These are phyloP conservation scores for Talaromyces borbonicus DNA, from an alignment of 495 filamentous ascomycete genomes.

Conservation along the genomic window DNA sequence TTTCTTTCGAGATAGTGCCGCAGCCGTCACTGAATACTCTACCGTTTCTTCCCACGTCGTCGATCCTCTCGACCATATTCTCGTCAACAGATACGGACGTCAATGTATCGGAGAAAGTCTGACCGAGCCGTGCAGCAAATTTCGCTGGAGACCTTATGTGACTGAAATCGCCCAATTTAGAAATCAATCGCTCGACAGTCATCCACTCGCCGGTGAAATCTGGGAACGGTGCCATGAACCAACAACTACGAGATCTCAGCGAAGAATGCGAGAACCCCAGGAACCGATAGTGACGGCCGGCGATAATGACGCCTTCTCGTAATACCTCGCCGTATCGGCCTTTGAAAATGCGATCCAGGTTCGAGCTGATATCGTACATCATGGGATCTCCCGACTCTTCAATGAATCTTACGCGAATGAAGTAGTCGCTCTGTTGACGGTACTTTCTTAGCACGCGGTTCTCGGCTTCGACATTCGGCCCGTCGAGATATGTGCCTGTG, in stretches of 20 bases:
- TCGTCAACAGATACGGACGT: slow-evolving; percentile 28
- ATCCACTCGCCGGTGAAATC: slow-evolving; percentile 31
- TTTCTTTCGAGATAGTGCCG: slow-evolving; percentile 52
- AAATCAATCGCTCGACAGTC: slow-evolving; percentile 43
- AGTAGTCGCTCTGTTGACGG: slow-evolving; percentile 49
- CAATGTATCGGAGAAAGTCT: slow-evolving; percentile 70
- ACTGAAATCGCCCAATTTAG: slow-evolving; percentile 53
- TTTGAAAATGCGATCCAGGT: slow-evolving; percentile 38
- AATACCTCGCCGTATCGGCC: slow-evolving; percentile 50
- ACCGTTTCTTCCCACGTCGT: slow-evolving; percentile 30
- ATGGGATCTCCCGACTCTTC: slow-evolving; percentile 65
- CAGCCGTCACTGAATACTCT: slow-evolving; percentile 66
- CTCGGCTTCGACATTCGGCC: slow-evolving; percentile 58
- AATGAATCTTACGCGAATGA: slow-evolving; percentile 59
- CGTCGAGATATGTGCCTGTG: slow-evolving; percentile 53
- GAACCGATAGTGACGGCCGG: slow-evolving; percentile 54
- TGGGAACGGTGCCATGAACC: slow-evolving; percentile 59
- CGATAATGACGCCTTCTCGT: slow-evolving; percentile 47
- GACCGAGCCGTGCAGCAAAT: slow-evolving; percentile 74
- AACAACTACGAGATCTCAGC: slow-evolving; percentile 30
- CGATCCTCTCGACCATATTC: slow-evolving; percentile 17
- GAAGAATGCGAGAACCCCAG: slow-evolving; percentile 79
- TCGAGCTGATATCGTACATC: slow-evolving; percentile 43
- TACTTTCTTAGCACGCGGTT: slow-evolving; percentile 71
- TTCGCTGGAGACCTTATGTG: slow-evolving; percentile 56